Conservation (phyloP, 169 alveolate species). For the Pseudocohnilembus persalinus region DNA sequence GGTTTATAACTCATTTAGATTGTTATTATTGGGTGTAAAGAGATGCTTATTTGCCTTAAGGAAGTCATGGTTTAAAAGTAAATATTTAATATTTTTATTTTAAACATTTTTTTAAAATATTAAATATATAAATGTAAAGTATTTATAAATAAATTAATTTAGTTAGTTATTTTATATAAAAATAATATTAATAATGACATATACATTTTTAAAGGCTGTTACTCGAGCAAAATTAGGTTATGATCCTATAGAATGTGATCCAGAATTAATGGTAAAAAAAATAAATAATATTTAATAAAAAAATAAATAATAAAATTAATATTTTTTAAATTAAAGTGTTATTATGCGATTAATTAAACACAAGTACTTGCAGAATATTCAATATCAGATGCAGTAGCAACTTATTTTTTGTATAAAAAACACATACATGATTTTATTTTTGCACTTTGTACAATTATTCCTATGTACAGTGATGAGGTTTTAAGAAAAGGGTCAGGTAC, state of each 20-base stretch:
- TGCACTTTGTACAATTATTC: constrained; percentile 97
- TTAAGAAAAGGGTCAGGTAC: constrained; percentile 99
- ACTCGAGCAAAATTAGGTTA: constrained; percentile 97
- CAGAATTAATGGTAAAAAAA: constrained; percentile 96
- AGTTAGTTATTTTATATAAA: not conserved
- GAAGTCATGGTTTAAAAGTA: constrained; percentile 76
- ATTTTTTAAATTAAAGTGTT: constrained; percentile 9
- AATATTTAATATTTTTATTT: not conserved
- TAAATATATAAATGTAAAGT: not conserved
- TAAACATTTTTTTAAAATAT: not conserved
- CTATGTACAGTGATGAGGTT: constrained; percentile 96
- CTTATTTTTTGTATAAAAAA: constrained; percentile 96
- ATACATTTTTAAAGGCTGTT: constrained; percentile 94
- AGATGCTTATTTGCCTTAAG: constrained; percentile 98
- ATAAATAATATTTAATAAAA: no score
- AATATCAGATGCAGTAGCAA: constrained; percentile 99
- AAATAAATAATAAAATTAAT: not conserved
- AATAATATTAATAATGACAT: no score
- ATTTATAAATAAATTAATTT: not conserved
- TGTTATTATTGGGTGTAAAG: constrained; percentile 99
- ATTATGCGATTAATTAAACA: constrained; percentile 93
- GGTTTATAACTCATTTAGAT: constrained; percentile 94
- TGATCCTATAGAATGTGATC: constrained; percentile 99
- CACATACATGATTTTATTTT: constrained; percentile 98
- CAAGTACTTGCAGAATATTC: constrained; percentile 98